Evolutionary conservation across 495 filamentous ascomycete genomes (phyloP), one percentile per base, ranked within the genome.

Genomic region (Bathelium albidoporum): DNA sequence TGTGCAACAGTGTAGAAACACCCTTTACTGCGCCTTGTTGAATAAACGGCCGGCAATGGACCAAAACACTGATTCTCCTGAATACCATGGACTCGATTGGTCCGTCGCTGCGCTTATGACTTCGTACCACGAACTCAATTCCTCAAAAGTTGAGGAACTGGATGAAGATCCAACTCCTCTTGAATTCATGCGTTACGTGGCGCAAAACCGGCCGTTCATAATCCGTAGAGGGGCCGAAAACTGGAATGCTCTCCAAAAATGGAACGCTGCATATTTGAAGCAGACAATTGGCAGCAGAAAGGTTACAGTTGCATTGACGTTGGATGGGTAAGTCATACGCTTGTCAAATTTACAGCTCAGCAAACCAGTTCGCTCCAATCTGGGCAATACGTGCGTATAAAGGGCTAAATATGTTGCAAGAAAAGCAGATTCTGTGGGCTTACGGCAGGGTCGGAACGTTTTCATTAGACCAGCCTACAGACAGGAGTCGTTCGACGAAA

Each of bases 231-330:
- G 77, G 9, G 84, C 83, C 0, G 59, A 60, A 10, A 64, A 77
- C 62, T 92, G 87, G 88, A 64, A 72, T 4, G 87, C 89, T 1
- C 68, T 75, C 2, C 66, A 70, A 62, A 80, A 73, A 24, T 92
- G 89, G 89, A 80, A 80, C 61, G 76, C 78, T 14, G 66, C 65
- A 9, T 85, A 81, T 65, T 73, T 92, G 2, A 74, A 73, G 31
- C 61, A 75, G n/a, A 67, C 68, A 10, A 79, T 92, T 69, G 73
- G 71, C 11, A 75, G 75, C 3, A 68, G 77, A 49, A 72, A 70
- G 2, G 83, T 92, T 58, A 85, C 86, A 59, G 85, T 92, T 43
- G 88, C 88, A 28, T 76, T 89, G 7, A 91, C 89, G 22, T 86
- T 87, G 0, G 64, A 71, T 16, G 88, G 88, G 80, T 87, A 77